Evolutionary conservation across 768 basidiomycete species (phyloP).

Genomic region (Auriscalpium microsporum): DNA sequence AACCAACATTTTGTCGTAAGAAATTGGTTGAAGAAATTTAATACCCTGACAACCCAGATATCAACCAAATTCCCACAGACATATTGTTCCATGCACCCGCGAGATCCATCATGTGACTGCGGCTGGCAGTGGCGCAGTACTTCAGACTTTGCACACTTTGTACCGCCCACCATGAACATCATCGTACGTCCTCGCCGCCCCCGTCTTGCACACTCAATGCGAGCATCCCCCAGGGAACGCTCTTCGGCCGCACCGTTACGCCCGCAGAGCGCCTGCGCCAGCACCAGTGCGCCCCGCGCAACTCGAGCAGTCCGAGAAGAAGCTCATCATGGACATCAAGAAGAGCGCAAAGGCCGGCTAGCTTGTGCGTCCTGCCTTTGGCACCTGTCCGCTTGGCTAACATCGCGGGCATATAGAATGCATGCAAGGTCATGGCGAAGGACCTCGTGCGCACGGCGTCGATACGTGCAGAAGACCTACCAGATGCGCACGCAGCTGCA

Average conservation of each 20-base stretch:
- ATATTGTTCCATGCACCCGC: too few relatives aligned
- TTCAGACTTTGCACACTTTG: neutral
- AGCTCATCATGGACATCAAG: conserved; percentile 91
- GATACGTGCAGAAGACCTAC: conserved; percentile 96
- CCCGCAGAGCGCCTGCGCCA: conserved; percentile 95
- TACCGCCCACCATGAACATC: conserved; percentile 60
- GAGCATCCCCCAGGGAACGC: conserved; percentile 63
- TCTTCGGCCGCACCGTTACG: conserved; percentile 90
- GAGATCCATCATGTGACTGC: too few relatives aligned
- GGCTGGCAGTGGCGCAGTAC: too few relatives aligned
- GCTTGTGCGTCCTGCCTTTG: conserved; percentile 49
- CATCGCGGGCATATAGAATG: conserved; percentile 48
- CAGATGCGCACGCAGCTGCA: conserved; percentile 98
- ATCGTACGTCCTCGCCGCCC: conserved; percentile 41
- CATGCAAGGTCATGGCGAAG: conserved; percentile 99
- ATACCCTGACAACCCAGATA: too few relatives aligned
- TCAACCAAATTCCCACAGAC: too few relatives aligned
- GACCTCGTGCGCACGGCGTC: conserved; percentile 93
- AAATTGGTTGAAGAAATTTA: too few relatives aligned
- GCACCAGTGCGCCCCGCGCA: conserved; percentile 87
- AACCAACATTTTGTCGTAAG: too few relatives aligned
- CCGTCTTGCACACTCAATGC: conserved; percentile 3
- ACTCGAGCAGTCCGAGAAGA: conserved; percentile 95
- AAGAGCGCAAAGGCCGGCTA: conserved; percentile 93
- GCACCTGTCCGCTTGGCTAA: neutral